Conservation (phyloP, 2,329 filamentous ascomycete species). For the Scytalidium sp. region DNA sequence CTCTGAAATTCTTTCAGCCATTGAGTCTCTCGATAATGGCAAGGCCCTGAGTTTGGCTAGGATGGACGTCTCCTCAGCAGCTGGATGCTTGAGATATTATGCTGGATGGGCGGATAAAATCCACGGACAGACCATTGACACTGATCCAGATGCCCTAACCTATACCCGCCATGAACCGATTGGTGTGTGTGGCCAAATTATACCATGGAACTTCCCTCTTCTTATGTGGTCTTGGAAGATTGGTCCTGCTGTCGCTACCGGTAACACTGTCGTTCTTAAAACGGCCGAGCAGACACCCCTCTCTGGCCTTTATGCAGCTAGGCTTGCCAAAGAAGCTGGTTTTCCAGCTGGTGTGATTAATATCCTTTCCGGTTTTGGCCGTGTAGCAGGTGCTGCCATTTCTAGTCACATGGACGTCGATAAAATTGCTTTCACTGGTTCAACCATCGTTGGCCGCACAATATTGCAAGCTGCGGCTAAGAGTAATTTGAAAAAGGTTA, state of each 20-base stretch:
- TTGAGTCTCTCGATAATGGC: conserved; percentile 83
- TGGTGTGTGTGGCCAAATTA: conserved; percentile 66
- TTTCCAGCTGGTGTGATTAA: conserved; percentile 61
- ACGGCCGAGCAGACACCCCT: conserved; percentile 57
- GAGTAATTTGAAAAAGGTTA: conserved; percentile 58
- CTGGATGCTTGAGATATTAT: conserved; percentile 74
- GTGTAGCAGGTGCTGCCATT: conserved; percentile 59
- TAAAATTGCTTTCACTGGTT: conserved; percentile 62
- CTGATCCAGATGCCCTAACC: conserved; percentile 57
- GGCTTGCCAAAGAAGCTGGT: conserved; percentile 54
- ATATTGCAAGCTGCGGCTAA: conserved; percentile 60
- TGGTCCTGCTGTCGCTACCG: conserved; percentile 51
- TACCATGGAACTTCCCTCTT: conserved; percentile 66
- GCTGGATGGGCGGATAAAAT: conserved; percentile 70
- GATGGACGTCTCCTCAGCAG: conserved; percentile 66
- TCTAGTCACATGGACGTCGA: conserved; percentile 58
- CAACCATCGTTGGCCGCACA: conserved; percentile 52
- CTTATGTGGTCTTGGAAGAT: conserved; percentile 63
- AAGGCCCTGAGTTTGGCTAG: conserved; percentile 73
- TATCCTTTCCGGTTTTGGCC: conserved; percentile 60
- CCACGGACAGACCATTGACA: conserved; percentile 62
- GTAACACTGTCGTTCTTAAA: conserved; percentile 55
- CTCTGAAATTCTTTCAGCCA: conserved; percentile 66
- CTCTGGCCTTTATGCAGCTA: conserved; percentile 46
- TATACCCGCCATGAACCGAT: conserved; percentile 64